Evolutionary conservation across 306 rosid species (phyloP).

Genomic region (Lotus japonicus): DNA sequence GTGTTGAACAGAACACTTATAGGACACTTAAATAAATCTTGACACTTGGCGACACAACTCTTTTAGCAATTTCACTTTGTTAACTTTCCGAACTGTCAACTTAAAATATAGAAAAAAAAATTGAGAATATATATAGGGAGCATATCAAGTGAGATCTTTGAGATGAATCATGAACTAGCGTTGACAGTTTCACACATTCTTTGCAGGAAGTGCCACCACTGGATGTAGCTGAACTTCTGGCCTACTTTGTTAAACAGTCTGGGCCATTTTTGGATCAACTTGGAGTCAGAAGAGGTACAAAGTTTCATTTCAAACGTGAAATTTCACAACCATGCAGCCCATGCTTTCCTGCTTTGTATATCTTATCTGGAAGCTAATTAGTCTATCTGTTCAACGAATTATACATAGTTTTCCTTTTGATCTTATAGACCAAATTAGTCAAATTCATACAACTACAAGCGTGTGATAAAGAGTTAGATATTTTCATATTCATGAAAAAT

Average conservation of each 20-base stretch:
- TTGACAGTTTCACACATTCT: constrained; percentile 25
- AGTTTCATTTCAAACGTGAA: not conserved
- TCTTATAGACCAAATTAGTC: not conserved
- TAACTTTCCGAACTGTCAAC: no score
- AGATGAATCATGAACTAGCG: not conserved
- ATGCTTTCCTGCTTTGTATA: constrained; percentile 8
- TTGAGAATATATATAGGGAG: no score
- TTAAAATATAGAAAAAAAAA: no score
- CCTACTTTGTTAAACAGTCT: constrained; percentile 82
- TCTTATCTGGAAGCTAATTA: not conserved
- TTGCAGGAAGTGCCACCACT: constrained; percentile 82
- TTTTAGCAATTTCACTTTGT: no score
- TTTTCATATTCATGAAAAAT: not conserved
- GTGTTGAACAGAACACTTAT: no score
- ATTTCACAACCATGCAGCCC: constrained; percentile 12
- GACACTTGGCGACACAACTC: no score
- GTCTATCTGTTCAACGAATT: not conserved
- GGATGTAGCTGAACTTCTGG: constrained; percentile 90
- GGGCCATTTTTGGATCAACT: constrained; percentile 89
- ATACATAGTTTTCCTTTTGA: not conserved
- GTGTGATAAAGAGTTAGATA: not conserved
- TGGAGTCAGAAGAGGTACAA: constrained; percentile 72
- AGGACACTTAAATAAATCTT: no score
- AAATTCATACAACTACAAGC: not conserved
- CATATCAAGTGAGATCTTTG: not conserved